Base-by-base conservation (phyloP, 1,284 basidiomycete species). In the Earliella scabrosa region DNA sequence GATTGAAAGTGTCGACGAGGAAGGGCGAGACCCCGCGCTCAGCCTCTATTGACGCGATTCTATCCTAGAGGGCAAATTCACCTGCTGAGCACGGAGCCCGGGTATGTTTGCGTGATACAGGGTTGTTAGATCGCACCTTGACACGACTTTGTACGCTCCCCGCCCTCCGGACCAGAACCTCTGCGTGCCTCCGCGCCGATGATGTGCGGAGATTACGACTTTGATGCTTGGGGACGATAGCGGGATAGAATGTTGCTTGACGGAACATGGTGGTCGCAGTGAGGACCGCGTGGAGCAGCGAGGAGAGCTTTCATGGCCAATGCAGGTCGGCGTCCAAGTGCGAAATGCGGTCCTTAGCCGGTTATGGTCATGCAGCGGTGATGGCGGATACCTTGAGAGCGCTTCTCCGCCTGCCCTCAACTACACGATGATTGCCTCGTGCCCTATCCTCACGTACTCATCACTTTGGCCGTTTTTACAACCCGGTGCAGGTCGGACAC, bases 1-100 rank as follows among this genome's bases (percentile, higher is more conserved):
- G 78, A 21, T 78, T 72, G 68, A 87, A 92, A 2, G 82, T 78
- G 67, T 94, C 92, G n/a, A 86, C 69, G 3, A 91, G 74, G 45
- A 78, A 75, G 13, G 80, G 77, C 23, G 82, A 80, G 52, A 83
- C 62, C 24, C 73, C 20, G 80, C 67, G 69, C 31, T 70, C 62
- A 9, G 75, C 64, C 60, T 90, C 87, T 36, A 86, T 74, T 34
- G 73, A 69, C 8, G 80, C 76, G 52, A 90, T 86, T 63, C 52
- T 67, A 10, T 63, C 61, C 65, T 67, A 34, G 7, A 14, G 10
- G 18, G 23, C 9, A 11, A 38, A 13, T n/a, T 38, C 44, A 10
- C 24, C 14, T 23, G 23, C 2, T 47, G 31, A 44, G 38, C 32
- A 36, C 16, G 16, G 48, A 14, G 29, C n/a, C 45, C 39, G 31